Conservation (phyloP, 176 grass and related monocot species). For the Avena insularis region DNA sequence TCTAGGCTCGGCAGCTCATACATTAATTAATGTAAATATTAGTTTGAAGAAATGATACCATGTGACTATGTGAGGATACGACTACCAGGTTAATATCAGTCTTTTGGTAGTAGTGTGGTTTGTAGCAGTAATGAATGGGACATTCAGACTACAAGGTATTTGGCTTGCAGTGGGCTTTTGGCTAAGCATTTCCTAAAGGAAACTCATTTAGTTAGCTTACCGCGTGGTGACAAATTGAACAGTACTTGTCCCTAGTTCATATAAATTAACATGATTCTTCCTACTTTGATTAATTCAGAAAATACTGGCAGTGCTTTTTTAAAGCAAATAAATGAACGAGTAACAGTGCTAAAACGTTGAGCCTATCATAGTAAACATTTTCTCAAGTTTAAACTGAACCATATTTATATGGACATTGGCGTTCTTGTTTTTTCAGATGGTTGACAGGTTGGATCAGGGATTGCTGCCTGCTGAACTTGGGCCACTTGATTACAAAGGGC, state of each 20-base stretch:
- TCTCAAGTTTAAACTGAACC: constrained; percentile 23
- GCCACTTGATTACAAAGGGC: constrained; percentile 87
- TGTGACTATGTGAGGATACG: constrained; percentile 6
- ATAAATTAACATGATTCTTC: constrained; percentile 29
- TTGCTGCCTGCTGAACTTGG: constrained; percentile 78
- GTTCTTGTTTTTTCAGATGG: constrained; percentile 71
- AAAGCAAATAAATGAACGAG: not conserved
- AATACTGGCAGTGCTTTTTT: constrained; percentile 17
- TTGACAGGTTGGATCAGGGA: constrained; percentile 96
- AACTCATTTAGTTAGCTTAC: constrained; percentile 22
- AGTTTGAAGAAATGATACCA: not conserved
- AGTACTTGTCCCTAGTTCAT: constrained; percentile 11
- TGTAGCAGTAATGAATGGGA: constrained; percentile 31
- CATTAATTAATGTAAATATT: constrained; percentile 17
- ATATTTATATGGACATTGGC: constrained; percentile 38
- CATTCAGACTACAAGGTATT: not conserved
- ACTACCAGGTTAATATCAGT: constrained; percentile 26
- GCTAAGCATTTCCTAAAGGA: constrained; percentile 11
- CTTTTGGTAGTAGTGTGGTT: not conserved
- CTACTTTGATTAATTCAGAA: constrained; percentile 15
- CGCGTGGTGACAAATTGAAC: not conserved
- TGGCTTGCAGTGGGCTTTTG: constrained; percentile 11
- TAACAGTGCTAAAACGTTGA: not conserved
- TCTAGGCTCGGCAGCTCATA: not conserved
- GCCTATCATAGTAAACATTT: constrained; percentile 11